phyloP scores from a whole-genome alignment of 176 grass and related monocot genomes.

The Eragrostis nindensis region DNA sequence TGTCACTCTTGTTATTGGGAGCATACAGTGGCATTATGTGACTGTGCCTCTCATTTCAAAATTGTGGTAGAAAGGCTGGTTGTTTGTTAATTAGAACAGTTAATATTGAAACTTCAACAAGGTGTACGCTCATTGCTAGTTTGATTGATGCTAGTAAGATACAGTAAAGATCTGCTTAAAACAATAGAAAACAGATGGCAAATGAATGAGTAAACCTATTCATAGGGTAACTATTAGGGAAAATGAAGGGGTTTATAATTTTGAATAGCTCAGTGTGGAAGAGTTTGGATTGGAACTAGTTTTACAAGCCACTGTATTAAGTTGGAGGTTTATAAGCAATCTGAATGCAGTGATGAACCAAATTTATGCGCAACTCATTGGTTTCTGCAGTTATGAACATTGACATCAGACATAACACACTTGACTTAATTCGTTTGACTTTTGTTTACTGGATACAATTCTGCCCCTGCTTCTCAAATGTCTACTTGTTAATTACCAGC shows the following conservation, averaged over 20 bases:
- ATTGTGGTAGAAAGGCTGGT: background rate
- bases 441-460: background rate
- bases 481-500: too few relatives aligned
- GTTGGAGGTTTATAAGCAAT: background rate
- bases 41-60: constrained; percentile 4
- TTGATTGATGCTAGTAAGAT: constrained; percentile 18
- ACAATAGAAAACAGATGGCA: background rate
- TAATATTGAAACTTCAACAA: background rate
- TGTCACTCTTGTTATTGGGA: constrained; percentile 10
- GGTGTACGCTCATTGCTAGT: background rate
- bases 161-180: constrained; percentile 19
- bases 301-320: constrained; percentile 10
- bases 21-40: background rate
- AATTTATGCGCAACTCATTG: constrained; percentile 4
- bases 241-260: constrained; percentile 5
- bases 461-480: background rate
- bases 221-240: too few relatives aligned
- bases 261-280: constrained; percentile 6
- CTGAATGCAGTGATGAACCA: constrained; percentile 3
- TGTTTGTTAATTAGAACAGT: constrained; percentile 16
- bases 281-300: background rate
- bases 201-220: constrained; percentile 19
- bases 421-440: background rate
- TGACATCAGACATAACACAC: background rate
- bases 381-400: constrained; percentile 9